phyloP scores from a whole-genome alignment of 1,139 yeast genomes.

The Suhomyces coccinellae region DNA sequence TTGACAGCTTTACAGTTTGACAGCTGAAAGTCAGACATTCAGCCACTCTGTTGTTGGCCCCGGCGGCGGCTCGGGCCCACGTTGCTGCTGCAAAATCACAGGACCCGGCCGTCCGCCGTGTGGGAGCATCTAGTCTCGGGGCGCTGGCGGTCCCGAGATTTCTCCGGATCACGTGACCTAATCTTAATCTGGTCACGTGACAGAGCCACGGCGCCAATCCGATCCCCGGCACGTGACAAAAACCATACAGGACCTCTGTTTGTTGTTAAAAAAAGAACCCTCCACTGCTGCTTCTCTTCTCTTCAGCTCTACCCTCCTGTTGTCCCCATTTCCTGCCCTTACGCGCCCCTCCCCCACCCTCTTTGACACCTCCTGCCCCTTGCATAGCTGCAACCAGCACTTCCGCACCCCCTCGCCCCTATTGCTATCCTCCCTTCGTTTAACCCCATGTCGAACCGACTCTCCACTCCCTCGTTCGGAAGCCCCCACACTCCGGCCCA shows the following conservation, averaged over 20 bases:
- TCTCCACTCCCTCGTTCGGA: slow-evolving; percentile 7
- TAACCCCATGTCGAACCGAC: slow-evolving; percentile 8
- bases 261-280: slow-evolving; percentile 10
- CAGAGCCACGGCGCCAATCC: too few relatives aligned
- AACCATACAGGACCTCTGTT: slow-evolving; percentile 6
- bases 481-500: slow-evolving; percentile 8
- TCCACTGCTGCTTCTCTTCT: neutral
- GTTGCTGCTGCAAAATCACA: too few relatives aligned
- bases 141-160: too few relatives aligned
- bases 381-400: neutral
- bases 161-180: too few relatives aligned
- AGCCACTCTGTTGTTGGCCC: too few relatives aligned
- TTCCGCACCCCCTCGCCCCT: neutral
- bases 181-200: too few relatives aligned
- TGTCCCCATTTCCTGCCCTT: too few relatives aligned
- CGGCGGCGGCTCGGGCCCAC: too few relatives aligned
- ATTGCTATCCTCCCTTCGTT: neutral
- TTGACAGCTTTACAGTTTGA: too few relatives aligned
- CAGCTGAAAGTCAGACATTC: too few relatives aligned
- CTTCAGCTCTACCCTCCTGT: neutral
- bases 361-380: neutral
- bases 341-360: neutral
- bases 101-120: too few relatives aligned
- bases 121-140: too few relatives aligned
- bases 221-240: slow-evolving; percentile 1